phyloP scores from a whole-genome alignment of 148 eudicot genomes.

The Rhododendron mucronatum region DNA sequence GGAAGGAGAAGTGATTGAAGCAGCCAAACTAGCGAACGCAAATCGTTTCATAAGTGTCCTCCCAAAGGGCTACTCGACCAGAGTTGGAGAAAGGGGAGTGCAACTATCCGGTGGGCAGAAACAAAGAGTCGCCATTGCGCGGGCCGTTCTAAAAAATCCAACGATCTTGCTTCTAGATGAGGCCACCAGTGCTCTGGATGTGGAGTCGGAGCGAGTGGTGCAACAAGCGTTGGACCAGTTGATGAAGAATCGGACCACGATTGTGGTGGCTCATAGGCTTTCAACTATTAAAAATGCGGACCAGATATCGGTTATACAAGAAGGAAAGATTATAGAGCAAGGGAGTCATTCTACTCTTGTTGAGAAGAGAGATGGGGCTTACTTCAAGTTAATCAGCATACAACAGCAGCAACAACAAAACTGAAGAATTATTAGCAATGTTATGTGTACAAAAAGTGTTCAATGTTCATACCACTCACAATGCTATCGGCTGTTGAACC shows the following conservation, averaged over 20 bases:
- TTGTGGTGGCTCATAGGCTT: conserved; percentile 84
- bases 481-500: too few species aligned
- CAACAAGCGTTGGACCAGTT: conserved; percentile 81
- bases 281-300: conserved; percentile 83
- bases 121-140: conserved; percentile 91
- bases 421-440: too few species aligned
- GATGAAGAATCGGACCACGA: conserved; percentile 82
- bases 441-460: too few species aligned
- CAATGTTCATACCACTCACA: too few species aligned
- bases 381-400: neutral
- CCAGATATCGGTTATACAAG: conserved; percentile 79
- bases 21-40: conserved; percentile 86
- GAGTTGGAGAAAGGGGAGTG: conserved; percentile 88
- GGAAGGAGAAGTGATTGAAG: conserved; percentile 74
- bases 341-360: conserved; percentile 33
- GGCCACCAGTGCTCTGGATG: conserved; percentile 84
- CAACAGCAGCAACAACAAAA: too few species aligned
- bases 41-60: conserved; percentile 84
- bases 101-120: conserved; percentile 96
- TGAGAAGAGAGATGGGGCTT: conserved; percentile 17
- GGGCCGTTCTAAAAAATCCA: conserved; percentile 80
- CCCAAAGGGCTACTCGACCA: conserved; percentile 90
- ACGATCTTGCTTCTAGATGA: conserved; percentile 77
- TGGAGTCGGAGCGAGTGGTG: conserved; percentile 84
- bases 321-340: conserved; percentile 81